These are phyloP conservation scores for Botryobasidium botryosum DNA, from an alignment of 768 basidiomycete genomes.

Conservation along the genomic window DNA sequence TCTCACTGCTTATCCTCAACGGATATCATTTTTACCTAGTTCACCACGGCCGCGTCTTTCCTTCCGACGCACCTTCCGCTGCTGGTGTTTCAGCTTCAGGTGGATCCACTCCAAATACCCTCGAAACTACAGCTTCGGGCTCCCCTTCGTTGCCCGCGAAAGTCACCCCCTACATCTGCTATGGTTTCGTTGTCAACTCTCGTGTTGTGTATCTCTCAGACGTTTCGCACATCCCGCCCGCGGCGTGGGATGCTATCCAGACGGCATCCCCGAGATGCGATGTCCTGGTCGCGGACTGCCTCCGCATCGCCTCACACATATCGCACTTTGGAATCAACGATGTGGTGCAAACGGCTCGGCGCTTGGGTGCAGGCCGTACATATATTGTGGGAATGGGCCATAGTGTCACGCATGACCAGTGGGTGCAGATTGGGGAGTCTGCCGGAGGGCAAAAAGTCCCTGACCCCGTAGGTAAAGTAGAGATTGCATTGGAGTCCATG, in stretches of 20 bases:
- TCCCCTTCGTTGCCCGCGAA: constrained; percentile 13
- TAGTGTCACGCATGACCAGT: constrained; percentile 64
- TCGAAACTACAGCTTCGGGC: neutral
- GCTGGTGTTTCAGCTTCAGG: constrained; percentile 17
- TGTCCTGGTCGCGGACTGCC: constrained; percentile 43
- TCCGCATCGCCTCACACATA: constrained; percentile 45
- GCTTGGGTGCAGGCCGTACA: constrained; percentile 40
- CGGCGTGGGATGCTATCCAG: constrained; percentile 36
- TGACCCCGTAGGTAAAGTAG: constrained; percentile 17
- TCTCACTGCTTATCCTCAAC: neutral
- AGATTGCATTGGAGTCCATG: constrained; percentile 30
- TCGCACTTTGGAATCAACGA: constrained; percentile 67
- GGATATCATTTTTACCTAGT: constrained; percentile 25
- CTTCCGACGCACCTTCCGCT: constrained; percentile 22
- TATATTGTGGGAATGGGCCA: constrained; percentile 67
- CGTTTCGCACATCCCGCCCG: constrained; percentile 61
- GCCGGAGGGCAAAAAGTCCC: constrained; percentile 13
- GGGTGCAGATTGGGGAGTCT: constrained; percentile 41
- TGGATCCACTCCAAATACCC: constrained; percentile 10
- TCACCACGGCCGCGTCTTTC: constrained; percentile 56
- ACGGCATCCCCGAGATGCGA: constrained; percentile 10
- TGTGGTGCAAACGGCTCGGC: constrained; percentile 37
- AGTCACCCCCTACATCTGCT: constrained; percentile 20
- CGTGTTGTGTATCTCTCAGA: constrained; percentile 67
- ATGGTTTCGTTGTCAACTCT: constrained; percentile 53